Evolutionary conservation across 2,329 filamentous ascomycete genomes (phyloP), one percentile per base, ranked within the genome.

Genomic region (Xylaria sp.): DNA sequence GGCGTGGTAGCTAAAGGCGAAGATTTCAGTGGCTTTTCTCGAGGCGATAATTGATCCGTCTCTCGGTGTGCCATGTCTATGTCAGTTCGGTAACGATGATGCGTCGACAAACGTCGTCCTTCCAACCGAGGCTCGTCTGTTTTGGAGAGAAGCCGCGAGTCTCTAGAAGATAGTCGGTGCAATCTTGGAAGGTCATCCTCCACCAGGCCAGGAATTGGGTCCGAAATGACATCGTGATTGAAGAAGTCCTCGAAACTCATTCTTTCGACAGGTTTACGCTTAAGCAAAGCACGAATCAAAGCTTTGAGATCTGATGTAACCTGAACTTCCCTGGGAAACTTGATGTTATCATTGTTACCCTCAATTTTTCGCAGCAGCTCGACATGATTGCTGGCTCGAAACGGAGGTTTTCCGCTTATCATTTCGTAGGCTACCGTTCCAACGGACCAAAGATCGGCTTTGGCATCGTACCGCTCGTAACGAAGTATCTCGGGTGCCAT

Each of bases 401-500:
- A 99, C 0, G 96, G 96, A 25, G 96, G 94, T 70, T 89, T 91
- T 61, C 94, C 95, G 7, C 91, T 93, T 69, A 96, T 89, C 94
- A 99, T 97, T 81, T 99, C 96, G 78, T 93, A 97, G 28, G 97
- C 83, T 9, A 99, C 96, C 20, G 96, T 97, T 59, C 96, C 96
- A 39, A 97, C 93, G 25, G 96, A 99, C 96, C 96, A 99, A 39
- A 99, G 83, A 82, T 99, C 96, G 55, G 94, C 95, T 80, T 97
- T 97, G 71, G 95, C 93, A 81, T 97, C 95, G 80, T 99, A 99
- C 76, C 95, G 95, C 79, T 99, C 94, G 76, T 98, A 99, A 67
- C 94, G 90, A 70, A 99, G 84, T 71, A 99, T 99, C 82, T 99
- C 96, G 4, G 96, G 96, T 0, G 96, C 96, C 96, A 99, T 99